A percentile compares a stretch with the other conserved stretches of the same genome.
These are phyloP conservation scores for Dendrobium huoshanense DNA, from an alignment of 106 monocot genomes.

Conservation along the genomic window DNA sequence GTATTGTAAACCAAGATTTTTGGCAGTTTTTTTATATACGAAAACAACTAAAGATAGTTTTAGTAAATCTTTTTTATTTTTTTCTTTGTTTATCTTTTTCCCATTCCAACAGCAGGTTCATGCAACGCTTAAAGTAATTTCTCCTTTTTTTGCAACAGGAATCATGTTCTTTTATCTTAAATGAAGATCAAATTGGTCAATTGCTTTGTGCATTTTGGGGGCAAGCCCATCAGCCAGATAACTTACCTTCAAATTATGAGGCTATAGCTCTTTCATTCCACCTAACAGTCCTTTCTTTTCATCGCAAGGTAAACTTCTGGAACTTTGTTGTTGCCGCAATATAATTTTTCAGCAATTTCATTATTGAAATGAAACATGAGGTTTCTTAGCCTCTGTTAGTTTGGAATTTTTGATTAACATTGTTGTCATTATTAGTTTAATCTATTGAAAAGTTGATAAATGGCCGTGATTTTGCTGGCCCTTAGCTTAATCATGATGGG, in stretches of 20 bases:
- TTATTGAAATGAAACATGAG: not conserved
- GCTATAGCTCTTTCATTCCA: conserved; percentile 84
- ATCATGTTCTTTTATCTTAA: conserved; percentile 39
- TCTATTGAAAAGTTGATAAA: not conserved
- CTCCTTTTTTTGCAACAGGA: conserved; percentile 41
- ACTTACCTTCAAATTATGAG: conserved; percentile 84
- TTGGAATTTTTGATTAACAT: not conserved
- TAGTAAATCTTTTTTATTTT: not conserved
- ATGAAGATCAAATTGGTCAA: conserved; percentile 74
- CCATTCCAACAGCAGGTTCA: not conserved
- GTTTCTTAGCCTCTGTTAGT: not conserved
- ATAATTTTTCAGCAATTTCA: not conserved
- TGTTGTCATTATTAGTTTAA: not conserved
- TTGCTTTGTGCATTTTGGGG: conserved; percentile 83
- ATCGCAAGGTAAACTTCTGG: conserved; percentile 47
- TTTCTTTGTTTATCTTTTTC: not conserved
- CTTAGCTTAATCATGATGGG: too few species aligned
- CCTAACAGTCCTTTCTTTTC: conserved; percentile 65
- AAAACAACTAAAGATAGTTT: not conserved
- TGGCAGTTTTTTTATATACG: not conserved
- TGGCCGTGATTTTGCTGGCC: not conserved
- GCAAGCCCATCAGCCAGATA: conserved; percentile 76
- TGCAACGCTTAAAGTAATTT: not conserved
- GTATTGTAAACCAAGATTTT: not conserved
- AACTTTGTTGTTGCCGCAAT: not conserved